Percentiles rank a stretch among this genome's conserved stretches.
Conservation (phyloP, 192 early-diverging fungal genomes). For the Allomyces macrogynus region DNA sequence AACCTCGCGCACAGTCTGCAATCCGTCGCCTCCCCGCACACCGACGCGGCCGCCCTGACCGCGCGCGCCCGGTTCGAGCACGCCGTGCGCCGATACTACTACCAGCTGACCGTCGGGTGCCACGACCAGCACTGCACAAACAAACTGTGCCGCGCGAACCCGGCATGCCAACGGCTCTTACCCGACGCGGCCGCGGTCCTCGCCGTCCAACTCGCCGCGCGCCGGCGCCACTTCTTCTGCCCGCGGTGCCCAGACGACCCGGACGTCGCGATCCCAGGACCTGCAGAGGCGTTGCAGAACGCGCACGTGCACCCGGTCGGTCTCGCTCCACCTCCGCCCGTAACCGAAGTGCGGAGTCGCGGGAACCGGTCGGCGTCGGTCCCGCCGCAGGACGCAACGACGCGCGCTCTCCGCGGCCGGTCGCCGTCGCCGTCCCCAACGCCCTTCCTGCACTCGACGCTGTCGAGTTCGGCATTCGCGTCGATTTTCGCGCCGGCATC, state of each 20-base stretch:
- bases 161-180: constrained; percentile 9
- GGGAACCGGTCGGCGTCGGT: too few relatives aligned
- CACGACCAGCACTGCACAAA: constrained; percentile 14
- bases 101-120: constrained; percentile 27
- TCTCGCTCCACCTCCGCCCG: too few relatives aligned
- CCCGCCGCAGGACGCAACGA: background rate
- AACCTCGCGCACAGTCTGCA: background rate
- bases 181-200: constrained; percentile 27
- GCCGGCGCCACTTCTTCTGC: constrained; percentile 14
- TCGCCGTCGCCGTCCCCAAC: constrained; percentile 3
- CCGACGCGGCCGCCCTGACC: background rate
- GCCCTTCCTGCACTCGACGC: constrained; percentile 13
- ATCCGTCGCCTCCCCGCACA: background rate
- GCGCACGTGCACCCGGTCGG: too few relatives aligned
- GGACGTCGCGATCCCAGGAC: background rate
- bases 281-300: too few relatives aligned
- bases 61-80: background rate
- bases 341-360: too few relatives aligned
- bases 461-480: constrained; percentile 18
- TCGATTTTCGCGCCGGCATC: constrained; percentile 8
- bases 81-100: constrained; percentile 14
- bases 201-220: constrained; percentile 27
- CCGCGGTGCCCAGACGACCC: constrained; percentile 14
- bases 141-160: constrained; percentile 21
- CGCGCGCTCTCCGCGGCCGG: background rate